phyloP scores from a whole-genome alignment of 495 filamentous ascomycete species.

The Penicillium waksmanii region DNA sequence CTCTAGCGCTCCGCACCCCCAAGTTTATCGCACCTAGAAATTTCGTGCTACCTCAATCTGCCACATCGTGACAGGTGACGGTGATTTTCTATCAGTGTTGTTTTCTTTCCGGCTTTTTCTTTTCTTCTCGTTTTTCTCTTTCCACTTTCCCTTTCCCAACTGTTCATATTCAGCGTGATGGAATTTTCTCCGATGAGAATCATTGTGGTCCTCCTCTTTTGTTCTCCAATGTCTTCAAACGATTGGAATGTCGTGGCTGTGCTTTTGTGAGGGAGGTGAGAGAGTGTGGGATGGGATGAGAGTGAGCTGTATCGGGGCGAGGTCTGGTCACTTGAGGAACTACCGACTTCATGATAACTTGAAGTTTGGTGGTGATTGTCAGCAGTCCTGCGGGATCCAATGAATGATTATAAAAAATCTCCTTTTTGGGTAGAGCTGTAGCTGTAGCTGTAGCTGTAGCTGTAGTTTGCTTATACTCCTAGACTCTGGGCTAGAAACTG shows the following conservation, averaged over 20 bases:
- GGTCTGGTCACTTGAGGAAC: too few relatives aligned
- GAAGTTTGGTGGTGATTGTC: constrained; percentile 16
- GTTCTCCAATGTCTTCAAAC: background rate
- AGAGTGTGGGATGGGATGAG: constrained; percentile 2
- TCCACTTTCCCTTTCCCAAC: constrained; percentile 10
- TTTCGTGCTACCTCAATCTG: background rate
- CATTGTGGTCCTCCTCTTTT: background rate
- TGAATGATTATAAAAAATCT: constrained; percentile 6
- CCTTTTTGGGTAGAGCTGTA: background rate
- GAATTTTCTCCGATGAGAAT: background rate
- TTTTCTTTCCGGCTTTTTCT: constrained; percentile 14
- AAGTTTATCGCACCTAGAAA: background rate
- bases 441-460: background rate
- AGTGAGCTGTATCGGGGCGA: background rate
- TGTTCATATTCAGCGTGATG: constrained; percentile 15
- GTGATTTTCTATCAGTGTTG: constrained; percentile 1
- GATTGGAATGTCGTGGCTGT: background rate
- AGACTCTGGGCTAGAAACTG: too few relatives aligned
- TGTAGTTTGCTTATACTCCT: too few relatives aligned
- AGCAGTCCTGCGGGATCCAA: constrained; percentile 20
- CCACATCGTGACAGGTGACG: background rate
- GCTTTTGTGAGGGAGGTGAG: background rate
- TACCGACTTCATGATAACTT: too few relatives aligned
- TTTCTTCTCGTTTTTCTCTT: constrained; percentile 10
- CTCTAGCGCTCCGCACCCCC: background rate